Evolutionary conservation across 2,329 filamentous ascomycete genomes (phyloP).

Genomic region (Clonostachys rhizophaga): DNA sequence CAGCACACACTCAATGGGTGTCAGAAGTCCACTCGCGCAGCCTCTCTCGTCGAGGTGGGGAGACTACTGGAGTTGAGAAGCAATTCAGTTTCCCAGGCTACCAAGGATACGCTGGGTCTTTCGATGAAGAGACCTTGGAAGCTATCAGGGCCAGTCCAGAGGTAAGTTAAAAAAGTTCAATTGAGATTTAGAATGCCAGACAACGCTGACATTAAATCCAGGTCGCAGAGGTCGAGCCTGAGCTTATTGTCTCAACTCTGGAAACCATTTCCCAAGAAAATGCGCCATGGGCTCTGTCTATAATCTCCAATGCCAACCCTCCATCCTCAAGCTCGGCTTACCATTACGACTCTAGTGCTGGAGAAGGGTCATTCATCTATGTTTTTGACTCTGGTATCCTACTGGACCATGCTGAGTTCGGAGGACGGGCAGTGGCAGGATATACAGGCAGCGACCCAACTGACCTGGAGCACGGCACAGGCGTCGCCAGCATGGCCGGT

Average conservation of each 20-base stretch:
- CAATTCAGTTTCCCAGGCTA: slow-evolving; percentile 5
- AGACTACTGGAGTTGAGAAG: slow-evolving; percentile 24
- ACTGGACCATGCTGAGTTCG: slow-evolving; percentile 46
- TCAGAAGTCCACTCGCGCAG: slow-evolving; percentile 49
- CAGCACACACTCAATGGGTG: slow-evolving; percentile 40
- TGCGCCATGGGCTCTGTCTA: slow-evolving; percentile 21
- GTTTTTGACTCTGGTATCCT: slow-evolving; percentile 60
- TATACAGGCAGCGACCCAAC: slow-evolving; percentile 15
- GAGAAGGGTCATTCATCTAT: slow-evolving; percentile 50
- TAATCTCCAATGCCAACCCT: slow-evolving; percentile 18
- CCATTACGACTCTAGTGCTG: slow-evolving; percentile 45
- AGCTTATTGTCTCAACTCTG: neutral
- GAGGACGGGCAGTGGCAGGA: slow-evolving; percentile 37
- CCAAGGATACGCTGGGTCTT: slow-evolving; percentile 3
- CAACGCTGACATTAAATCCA: neutral
- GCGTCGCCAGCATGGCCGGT: slow-evolving; percentile 9
- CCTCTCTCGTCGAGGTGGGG: slow-evolving; percentile 33
- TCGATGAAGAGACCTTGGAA: slow-evolving; percentile 3
- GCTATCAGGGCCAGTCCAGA: slow-evolving; percentile 2
- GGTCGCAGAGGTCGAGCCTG: slow-evolving; percentile 1
- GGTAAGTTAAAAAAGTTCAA: neutral
- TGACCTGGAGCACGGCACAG: slow-evolving; percentile 26
- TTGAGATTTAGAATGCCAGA: no score
- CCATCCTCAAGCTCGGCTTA: slow-evolving; percentile 25
- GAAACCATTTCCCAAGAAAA: neutral